These are phyloP conservation scores for Volvox africanus DNA, from an alignment of 139 green algal species.

Conservation along the genomic window DNA sequence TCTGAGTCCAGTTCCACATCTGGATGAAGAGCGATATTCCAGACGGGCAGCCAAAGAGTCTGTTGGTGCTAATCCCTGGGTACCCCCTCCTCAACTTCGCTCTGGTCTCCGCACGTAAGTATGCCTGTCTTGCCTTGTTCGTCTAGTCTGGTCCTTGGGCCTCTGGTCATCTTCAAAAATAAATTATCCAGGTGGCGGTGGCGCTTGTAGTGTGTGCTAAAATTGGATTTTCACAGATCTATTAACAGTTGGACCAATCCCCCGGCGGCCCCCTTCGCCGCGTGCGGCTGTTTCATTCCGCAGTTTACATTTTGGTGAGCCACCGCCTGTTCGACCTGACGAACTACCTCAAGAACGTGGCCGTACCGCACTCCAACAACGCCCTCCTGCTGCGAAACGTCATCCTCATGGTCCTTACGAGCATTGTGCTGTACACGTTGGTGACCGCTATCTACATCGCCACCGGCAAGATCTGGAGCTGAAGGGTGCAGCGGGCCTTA, in stretches of 20 bases:
- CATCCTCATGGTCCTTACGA: conserved; percentile 61
- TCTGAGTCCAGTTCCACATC: conserved; percentile 91
- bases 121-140: background rate
- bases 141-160: background rate
- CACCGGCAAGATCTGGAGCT: background rate
- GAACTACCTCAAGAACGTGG: conserved; percentile 81
- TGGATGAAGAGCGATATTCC: conserved; percentile 86
- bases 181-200: too few relatives aligned
- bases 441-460: background rate
- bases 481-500: background rate
- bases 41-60: conserved; percentile 91
- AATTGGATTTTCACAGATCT: too few relatives aligned
- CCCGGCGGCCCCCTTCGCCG: too few relatives aligned
- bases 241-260: too few relatives aligned
- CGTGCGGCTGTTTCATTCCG: background rate
- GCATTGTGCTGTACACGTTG: conserved; percentile 24
- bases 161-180: background rate
- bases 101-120: conserved; percentile 74
- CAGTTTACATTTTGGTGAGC: conserved; percentile 84
- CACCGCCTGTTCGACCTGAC: conserved; percentile 93
- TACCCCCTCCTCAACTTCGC: conserved; percentile 97
- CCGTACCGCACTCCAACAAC: conserved; percentile 90
- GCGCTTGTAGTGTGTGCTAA: too few relatives aligned
- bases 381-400: conserved; percentile 79
- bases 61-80: conserved; percentile 85